These are phyloP conservation scores for Zygotorulaspora danielsina DNA, from an alignment of 805 yeast species.

Conservation along the genomic window DNA sequence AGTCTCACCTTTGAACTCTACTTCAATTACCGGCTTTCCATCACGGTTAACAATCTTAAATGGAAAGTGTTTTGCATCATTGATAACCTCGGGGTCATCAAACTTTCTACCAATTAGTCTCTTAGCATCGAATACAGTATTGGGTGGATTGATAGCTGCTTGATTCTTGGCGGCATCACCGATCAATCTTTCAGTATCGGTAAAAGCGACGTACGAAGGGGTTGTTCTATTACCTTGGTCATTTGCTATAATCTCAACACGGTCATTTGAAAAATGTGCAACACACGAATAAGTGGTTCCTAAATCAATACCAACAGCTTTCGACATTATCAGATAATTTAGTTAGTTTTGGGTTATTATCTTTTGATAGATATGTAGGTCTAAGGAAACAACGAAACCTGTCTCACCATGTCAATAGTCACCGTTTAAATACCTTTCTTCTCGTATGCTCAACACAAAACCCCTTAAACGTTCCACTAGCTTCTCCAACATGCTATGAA, in stretches of 20 bases:
- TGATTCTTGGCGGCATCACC: conserved; percentile 98
- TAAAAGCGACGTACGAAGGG: conserved; percentile 93
- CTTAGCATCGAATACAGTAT: conserved; percentile 89
- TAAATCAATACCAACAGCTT: conserved; percentile 70
- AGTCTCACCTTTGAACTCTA: conserved; percentile 77
- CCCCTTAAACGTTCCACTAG: conserved; percentile 2
- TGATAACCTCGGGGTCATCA: conserved; percentile 70
- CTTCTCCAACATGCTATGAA: background rate
- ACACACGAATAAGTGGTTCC: conserved; percentile 95
- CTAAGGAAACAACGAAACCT: too few species aligned
- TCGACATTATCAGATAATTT: conserved; percentile 37
- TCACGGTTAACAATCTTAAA: conserved; percentile 70
- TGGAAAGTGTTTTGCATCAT: conserved; percentile 81
- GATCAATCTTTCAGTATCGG: conserved; percentile 85
- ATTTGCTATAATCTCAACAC: conserved; percentile 93
- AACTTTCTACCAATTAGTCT: conserved; percentile 91
- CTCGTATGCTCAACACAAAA: background rate
- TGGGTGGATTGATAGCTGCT: conserved; percentile 88
- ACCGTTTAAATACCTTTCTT: too few species aligned
- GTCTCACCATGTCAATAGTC: too few species aligned
- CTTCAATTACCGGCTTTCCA: conserved; percentile 78
- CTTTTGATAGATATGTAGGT: too few species aligned
- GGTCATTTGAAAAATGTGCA: conserved; percentile 86
- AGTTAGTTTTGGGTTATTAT: conserved; percentile 5
- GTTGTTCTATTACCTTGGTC: conserved; percentile 99